These are phyloP conservation scores for Lycium barbarum DNA, from an alignment of 257 asterid genomes.

Conservation along the genomic window DNA sequence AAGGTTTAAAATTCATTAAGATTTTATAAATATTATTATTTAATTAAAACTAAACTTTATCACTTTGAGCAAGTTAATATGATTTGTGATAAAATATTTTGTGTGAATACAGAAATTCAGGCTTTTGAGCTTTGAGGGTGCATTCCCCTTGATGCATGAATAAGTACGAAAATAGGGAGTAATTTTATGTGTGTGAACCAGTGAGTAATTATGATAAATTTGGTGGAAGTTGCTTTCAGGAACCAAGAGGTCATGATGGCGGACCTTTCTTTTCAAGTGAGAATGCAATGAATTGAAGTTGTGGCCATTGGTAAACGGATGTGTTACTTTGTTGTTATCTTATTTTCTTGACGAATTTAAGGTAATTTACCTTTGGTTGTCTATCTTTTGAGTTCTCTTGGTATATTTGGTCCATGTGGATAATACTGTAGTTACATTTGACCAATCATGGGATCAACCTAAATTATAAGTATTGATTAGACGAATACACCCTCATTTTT, in stretches of 20 bases:
- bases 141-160: slow-evolving; percentile 9
- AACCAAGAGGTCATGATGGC: background rate
- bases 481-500: background rate
- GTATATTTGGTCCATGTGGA: too few species aligned
- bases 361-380: too few species aligned
- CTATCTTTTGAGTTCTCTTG: background rate
- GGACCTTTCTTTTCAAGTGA: slow-evolving; percentile 19
- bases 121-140: background rate
- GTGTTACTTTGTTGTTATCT: slow-evolving; percentile 16
- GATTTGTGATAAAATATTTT: background rate
- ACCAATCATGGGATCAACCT: background rate
- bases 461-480: background rate
- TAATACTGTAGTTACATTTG: background rate
- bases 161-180: background rate
- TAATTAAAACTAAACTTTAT: too few species aligned
- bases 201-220: background rate
- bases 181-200: background rate
- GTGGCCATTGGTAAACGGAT: background rate
- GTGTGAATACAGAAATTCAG: background rate
- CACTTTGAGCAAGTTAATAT: background rate
- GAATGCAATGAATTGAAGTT: slow-evolving; percentile 5
- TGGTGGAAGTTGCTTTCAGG: slow-evolving; percentile 1
- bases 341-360: background rate
- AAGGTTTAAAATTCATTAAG: too few species aligned
- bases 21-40: too few species aligned